phyloP scores from a whole-genome alignment of 2,329 filamentous ascomycete species.

The Penicillium sclerotigenum region DNA sequence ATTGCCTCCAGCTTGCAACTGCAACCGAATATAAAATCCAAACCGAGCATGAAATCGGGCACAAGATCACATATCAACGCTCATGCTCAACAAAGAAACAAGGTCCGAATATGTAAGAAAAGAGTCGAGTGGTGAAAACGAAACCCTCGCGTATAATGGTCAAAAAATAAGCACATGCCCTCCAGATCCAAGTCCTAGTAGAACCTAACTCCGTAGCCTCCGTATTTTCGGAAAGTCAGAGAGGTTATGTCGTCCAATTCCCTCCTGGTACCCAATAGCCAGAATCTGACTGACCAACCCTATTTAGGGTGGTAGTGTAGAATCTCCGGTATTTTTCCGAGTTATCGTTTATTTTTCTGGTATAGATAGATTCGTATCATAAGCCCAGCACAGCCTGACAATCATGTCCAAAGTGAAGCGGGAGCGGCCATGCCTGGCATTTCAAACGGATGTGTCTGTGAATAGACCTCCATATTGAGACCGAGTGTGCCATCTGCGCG shows the following conservation, averaged over 20 bases:
- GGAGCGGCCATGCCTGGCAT: conserved; percentile 34
- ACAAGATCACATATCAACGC: conserved; percentile 12
- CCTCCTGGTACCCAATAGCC: conserved; percentile 4
- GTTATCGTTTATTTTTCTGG: background rate
- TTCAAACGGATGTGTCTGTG: conserved; percentile 33
- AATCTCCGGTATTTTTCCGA: background rate
- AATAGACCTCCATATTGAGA: conserved; percentile 32
- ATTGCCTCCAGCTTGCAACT: conserved; percentile 2
- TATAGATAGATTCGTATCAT: background rate
- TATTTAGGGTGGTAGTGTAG: background rate
- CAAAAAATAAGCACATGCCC: background rate
- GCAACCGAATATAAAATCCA: background rate
- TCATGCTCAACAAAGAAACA: conserved; percentile 13
- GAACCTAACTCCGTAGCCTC: background rate
- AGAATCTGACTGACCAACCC: background rate
- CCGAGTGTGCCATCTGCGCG: conserved; percentile 27
- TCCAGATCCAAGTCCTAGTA: background rate
- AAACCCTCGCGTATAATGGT: background rate
- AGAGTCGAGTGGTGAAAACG: conserved; percentile 1
- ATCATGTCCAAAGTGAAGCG: conserved; percentile 39
- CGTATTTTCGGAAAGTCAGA: background rate
- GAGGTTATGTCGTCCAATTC: background rate
- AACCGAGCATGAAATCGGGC: background rate
- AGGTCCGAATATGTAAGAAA: background rate
- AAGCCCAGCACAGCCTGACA: background rate